A percentile compares a stretch with the other conserved stretches of the same genome.
Evolutionary conservation across 768 basidiomycete species (phyloP).

Genomic region (Chalciporus pseudorubinellus): DNA sequence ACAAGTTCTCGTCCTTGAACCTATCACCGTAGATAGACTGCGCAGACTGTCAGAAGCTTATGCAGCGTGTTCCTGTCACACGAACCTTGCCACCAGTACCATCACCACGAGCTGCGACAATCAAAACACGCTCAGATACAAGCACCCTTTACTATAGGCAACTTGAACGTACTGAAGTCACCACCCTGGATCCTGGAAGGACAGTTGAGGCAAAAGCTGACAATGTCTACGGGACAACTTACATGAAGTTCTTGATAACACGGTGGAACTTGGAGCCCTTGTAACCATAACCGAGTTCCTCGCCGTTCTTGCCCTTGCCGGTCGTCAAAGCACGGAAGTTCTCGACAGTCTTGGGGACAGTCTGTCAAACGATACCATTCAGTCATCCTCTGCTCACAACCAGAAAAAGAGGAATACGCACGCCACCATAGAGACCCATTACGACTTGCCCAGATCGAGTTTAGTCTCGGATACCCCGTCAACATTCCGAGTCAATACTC

Average conservation of each 20-base stretch:
- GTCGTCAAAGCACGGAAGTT: constrained; percentile 95
- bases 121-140: constrained; percentile 12
- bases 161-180: constrained; percentile 79
- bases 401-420: constrained; percentile 33
- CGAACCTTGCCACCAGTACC: constrained; percentile 88
- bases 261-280: constrained; percentile 97
- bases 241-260: constrained; percentile 94
- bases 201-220: not conserved
- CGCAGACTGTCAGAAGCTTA: constrained; percentile 3
- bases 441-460: constrained; percentile 48
- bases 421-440: constrained; percentile 89
- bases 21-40: constrained; percentile 88
- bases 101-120: constrained; percentile 66
- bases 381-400: not conserved
- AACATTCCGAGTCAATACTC: constrained; percentile 22
- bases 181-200: constrained; percentile 87
- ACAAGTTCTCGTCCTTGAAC: constrained; percentile 98
- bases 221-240: constrained; percentile 18
- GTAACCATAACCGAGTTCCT: constrained; percentile 83
- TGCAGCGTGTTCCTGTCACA: not conserved
- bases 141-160: constrained; percentile 11
- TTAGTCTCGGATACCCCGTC: not conserved
- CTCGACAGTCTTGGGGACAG: constrained; percentile 94
- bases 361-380: constrained; percentile 40
- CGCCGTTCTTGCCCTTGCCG: constrained; percentile 64